phyloP scores from a whole-genome alignment of 306 rosid species.

The Castanopsis chinensis region DNA sequence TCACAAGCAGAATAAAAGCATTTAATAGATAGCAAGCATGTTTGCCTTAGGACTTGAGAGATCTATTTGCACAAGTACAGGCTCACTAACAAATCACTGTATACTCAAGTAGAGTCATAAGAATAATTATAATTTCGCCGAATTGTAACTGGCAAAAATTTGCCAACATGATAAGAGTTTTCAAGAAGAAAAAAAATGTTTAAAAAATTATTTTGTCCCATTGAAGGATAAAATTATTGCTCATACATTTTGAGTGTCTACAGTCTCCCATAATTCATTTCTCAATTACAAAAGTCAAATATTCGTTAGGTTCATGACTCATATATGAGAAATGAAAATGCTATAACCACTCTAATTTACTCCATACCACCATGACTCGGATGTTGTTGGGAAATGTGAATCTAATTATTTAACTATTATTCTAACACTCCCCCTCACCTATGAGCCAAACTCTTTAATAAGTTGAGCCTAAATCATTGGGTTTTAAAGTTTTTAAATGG shows the following conservation, averaged over 20 bases:
- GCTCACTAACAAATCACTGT: neutral
- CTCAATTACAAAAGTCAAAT: neutral
- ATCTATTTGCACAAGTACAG: neutral
- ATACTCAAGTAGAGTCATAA: neutral
- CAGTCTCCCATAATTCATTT: neutral
- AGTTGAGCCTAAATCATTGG: too few species aligned
- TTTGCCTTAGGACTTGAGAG: neutral
- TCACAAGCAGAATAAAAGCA: neutral
- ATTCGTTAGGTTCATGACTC: neutral
- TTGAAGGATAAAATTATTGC: neutral
- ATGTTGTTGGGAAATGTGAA: too few species aligned
- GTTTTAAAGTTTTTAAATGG: too few species aligned
- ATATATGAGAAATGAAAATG: neutral
- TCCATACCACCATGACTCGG: too few species aligned
- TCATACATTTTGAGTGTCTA: neutral
- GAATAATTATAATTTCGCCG: neutral
- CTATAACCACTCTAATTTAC: neutral
- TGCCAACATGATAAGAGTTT: neutral
- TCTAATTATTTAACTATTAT: too few species aligned
- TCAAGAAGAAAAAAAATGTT: neutral
- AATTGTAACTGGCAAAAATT: neutral
- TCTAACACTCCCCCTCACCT: too few species aligned
- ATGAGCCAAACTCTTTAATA: too few species aligned
- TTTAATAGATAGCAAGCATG: neutral
- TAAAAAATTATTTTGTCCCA: neutral